Evolutionary conservation across 192 early-diverging fungal genomes (phyloP), one percentile per base, ranked within the genome.

Genomic region (Linnemannia zychae): DNA sequence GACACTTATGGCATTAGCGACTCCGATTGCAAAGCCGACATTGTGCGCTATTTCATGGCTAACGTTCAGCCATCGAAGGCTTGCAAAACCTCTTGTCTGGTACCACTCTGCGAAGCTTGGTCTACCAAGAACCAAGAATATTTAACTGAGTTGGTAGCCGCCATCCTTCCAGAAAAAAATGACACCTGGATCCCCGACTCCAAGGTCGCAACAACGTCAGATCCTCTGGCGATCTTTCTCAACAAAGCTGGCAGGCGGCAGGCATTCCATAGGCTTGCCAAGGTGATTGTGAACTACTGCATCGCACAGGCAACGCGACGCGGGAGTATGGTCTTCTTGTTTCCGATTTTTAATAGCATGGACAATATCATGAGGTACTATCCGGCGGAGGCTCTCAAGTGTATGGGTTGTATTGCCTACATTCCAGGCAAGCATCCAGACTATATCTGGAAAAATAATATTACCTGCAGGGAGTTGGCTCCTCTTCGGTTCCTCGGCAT

Each of bases 181-280:
- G 52, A 67, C 33, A 82, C 80, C 37, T 82, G 80, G 80, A 76
- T 82, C 3, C 80, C 80, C 1, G 69, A 76, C 7, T 3, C 7
- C 11, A 44, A 50, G 9, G 31, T 47, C 18, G 28, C 50, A 13
- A 49, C 24, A n/a, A 24, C 16, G 6, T 12, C 44, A 11, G 74
- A 82, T 36, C 80, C 74, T 4, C 37, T 82, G 33, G 44, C 46
- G 1, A 49, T 44, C 22, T 20, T 82, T 1, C 6, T 76, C 15
- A 13, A 75, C 31, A 75, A 11, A 49, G 73, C 0, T 37, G n/a
- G n/a, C n/a, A n/a, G n/a, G n/a, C n/a, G n/a, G n/a, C 72, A 18
- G 79, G 38, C 3, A 57, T 73, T n/a, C n/a, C n/a, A n/a, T 12
- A 17, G 17, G 0, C 36, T 69, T 20, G 71, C 53, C 16, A 57